Conservation (phyloP, 148 eudicot species). For the Rheum nobile region DNA sequence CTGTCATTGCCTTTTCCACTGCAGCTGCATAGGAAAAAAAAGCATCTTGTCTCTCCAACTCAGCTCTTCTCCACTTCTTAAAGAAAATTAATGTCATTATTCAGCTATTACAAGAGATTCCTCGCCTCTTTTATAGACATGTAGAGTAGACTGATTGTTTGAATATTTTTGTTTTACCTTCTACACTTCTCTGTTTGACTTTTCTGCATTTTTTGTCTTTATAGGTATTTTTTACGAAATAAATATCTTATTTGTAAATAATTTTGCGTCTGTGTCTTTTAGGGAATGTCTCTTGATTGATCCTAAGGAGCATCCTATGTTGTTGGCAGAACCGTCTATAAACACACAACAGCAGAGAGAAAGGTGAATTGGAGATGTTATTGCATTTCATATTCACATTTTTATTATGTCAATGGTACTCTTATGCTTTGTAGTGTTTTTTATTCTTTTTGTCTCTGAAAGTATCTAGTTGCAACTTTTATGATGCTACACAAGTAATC, state of each 20-base stretch:
- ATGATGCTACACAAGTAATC: background rate
- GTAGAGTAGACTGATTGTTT: no score
- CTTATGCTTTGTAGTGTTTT: background rate
- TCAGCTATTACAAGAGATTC: no score
- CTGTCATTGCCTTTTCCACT: no score
- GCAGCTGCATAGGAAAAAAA: no score
- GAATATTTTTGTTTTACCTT: background rate
- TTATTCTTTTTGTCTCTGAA: background rate
- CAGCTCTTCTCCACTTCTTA: no score
- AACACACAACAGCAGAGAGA: conserved; percentile 90
- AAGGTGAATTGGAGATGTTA: conserved; percentile 41
- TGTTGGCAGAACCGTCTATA: conserved; percentile 84
- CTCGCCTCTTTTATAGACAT: no score
- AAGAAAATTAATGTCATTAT: no score
- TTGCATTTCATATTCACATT: background rate
- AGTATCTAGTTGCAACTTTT: background rate
- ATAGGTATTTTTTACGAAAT: no score
- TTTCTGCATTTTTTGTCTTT: background rate
- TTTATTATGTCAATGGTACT: background rate
- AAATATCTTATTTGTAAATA: background rate
- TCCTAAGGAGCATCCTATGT: conserved; percentile 95
- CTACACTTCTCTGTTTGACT: background rate
- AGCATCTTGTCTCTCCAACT: no score
- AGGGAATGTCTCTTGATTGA: conserved; percentile 93
- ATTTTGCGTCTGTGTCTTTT: conserved; percentile 9